Base-by-base conservation (phyloP, 2,329 filamentous ascomycete species). In the Coniella lustricola region DNA sequence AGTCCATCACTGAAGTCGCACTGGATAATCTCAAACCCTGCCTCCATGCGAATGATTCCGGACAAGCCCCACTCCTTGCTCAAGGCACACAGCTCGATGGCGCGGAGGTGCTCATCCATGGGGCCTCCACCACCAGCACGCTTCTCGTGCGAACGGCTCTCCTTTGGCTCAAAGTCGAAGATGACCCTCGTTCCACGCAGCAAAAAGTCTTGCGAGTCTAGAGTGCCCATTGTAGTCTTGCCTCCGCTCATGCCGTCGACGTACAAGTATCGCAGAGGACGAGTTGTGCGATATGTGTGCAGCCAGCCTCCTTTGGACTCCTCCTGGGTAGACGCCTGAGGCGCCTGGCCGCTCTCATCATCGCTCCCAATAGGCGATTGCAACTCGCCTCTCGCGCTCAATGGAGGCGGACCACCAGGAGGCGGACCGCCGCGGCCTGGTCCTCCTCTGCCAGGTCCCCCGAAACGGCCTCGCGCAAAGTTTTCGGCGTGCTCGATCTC, bases 401-500 rank as follows among this genome's bases (percentile, higher is more conserved):
- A 2, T 12, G 20, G 8, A 29, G 36, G 31, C 18, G 44, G 44
- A 3, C 32, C 25, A 5, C 25, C 33, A 9, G 21, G n/a, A 2
- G 39, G 42, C 3, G 14, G 20, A 14, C 33, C n/a, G 3, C 51
- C 51, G 7, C 38, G 31, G 25, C 34, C 48, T 14, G 44, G 50
- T 13, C 44, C 41, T 4, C 38, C 41, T 4, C 38, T 40, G 9
- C 31, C 34, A 5, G 35, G 33, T 4, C 31, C 29, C 31, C 44
- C 45, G 4, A 25, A 40, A 40, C 41, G 38, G 4, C 46, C 49
- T 16, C 62, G 61, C 1, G 84, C 81, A 64, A 90, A 89, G 3
- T 70, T 60, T 55, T 84, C 70, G 0, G 85, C 82, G 63, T 90
- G 86, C 57, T 90, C 85, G 3, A 84, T 75, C 61, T 90, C 85